Conservation (phyloP, 78 protist species). For the Trichosphaerium sp. region DNA sequence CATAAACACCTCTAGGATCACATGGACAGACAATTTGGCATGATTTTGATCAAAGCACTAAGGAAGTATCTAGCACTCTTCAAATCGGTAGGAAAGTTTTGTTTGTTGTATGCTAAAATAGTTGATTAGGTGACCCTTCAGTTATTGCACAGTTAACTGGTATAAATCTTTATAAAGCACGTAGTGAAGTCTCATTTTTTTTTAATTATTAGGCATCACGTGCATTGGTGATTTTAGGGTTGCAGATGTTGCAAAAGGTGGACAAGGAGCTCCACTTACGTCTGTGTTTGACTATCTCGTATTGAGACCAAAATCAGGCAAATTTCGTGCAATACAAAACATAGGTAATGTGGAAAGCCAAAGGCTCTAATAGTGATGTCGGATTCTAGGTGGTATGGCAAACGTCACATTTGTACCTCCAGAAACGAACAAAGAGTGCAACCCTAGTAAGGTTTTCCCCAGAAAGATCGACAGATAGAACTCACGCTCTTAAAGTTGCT, state of each 20-base stretch:
- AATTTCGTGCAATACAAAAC: not conserved
- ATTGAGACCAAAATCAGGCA: no score
- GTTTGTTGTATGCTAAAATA: no score
- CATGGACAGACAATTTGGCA: constrained; percentile 49
- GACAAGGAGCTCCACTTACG: constrained; percentile 49
- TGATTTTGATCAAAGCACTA: not conserved
- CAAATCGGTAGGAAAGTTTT: no score
- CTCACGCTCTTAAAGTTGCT: no score
- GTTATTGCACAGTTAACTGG: constrained; percentile 3
- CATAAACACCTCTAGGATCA: no score
- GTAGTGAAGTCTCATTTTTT: no score
- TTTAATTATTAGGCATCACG: no score
- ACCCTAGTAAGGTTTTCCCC: not conserved
- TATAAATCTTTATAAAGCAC: no score
- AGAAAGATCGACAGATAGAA: no score
- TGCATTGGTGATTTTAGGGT: constrained; percentile 33
- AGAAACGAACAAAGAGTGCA: not conserved
- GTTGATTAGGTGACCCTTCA: constrained; percentile 21
- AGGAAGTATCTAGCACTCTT: not conserved
- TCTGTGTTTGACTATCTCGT: constrained; percentile 3
- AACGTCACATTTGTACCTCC: constrained; percentile 25
- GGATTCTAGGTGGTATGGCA: constrained; percentile 40
- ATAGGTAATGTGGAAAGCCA: not conserved
- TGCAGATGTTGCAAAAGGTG: constrained; percentile 27
- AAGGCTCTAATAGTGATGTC: not conserved